Conservation (phyloP, 2,329 filamentous ascomycete species). For the Penicillium sumatraense region DNA sequence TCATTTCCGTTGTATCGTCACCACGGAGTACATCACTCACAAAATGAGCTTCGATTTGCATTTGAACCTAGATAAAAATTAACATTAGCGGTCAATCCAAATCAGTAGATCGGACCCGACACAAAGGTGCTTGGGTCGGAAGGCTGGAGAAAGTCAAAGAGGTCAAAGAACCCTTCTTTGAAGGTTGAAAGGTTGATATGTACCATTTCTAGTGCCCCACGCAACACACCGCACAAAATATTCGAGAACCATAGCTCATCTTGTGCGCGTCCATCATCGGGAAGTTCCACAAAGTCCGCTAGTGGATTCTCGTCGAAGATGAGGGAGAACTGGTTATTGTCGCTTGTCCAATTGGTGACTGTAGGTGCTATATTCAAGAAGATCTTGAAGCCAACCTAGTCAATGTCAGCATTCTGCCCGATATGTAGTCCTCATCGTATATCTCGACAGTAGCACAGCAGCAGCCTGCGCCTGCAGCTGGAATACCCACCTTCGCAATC, state of each 20-base stretch:
- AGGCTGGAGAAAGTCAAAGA: slow-evolving; percentile 8
- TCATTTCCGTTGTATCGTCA: slow-evolving; percentile 96
- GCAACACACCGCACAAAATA: slow-evolving; percentile 88
- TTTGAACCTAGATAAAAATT: slow-evolving; percentile 68
- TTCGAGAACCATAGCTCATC: slow-evolving; percentile 99
- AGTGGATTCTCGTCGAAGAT: slow-evolving; percentile 97
- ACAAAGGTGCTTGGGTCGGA: slow-evolving; percentile 14
- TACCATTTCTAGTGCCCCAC: slow-evolving; percentile 95
- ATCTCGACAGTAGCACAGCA: too few species aligned
- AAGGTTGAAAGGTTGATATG: slow-evolving; percentile 26
- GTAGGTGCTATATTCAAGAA: slow-evolving; percentile 96
- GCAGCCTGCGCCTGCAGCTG: too few species aligned
- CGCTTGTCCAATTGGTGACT: slow-evolving; percentile 92
- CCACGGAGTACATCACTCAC: slow-evolving; percentile 90
- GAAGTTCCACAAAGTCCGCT: slow-evolving; percentile 95
- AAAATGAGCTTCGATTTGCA: slow-evolving; percentile 97
- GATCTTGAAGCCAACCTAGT: slow-evolving; percentile 95
- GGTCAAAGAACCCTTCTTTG: neutral
- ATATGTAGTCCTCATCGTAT: too few species aligned
- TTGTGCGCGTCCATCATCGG: slow-evolving; percentile 92
- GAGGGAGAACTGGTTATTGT: slow-evolving; percentile 94
- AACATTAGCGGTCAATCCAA: slow-evolving; percentile 19
- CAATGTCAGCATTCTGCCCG: slow-evolving; percentile 14
- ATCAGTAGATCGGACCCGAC: slow-evolving; percentile 16
- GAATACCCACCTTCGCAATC: slow-evolving; percentile 75